Conservation (phyloP, 1,284 basidiomycete genomes). For the Leccinum insolens region DNA sequence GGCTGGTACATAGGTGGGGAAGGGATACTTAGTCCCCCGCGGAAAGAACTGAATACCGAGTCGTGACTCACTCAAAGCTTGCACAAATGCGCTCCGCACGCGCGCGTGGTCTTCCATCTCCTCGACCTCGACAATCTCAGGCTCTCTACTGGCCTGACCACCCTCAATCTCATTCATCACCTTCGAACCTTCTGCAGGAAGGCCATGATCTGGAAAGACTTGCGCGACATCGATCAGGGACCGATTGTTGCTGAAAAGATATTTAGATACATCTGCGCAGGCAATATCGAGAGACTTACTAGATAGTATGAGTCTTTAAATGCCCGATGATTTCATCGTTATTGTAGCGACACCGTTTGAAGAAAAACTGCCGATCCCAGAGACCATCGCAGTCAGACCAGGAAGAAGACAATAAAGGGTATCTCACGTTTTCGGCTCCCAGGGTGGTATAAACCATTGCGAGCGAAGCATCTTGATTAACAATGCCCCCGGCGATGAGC, state of each 20-base stretch:
- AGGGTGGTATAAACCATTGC: no score
- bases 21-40: not conserved
- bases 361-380: no score
- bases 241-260: not conserved
- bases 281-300: not conserved
- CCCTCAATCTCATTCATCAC: not conserved
- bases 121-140: not conserved
- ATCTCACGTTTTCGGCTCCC: no score
- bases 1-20: not conserved
- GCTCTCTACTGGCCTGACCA: not conserved
- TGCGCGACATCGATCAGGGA: not conserved
- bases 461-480: no score
- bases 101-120: not conserved
- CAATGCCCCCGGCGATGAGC: no score
- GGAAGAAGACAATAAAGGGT: no score
- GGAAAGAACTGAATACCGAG: not conserved
- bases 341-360: not conserved
- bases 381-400: no score
- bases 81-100: not conserved
- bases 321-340: not conserved
- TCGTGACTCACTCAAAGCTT: not conserved
- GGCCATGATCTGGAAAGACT: not conserved
- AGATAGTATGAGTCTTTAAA: not conserved
- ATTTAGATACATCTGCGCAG: not conserved
- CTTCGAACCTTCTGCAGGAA: not conserved